phyloP scores from a whole-genome alignment of 768 basidiomycete genomes.

The Trametes gibbosa region DNA sequence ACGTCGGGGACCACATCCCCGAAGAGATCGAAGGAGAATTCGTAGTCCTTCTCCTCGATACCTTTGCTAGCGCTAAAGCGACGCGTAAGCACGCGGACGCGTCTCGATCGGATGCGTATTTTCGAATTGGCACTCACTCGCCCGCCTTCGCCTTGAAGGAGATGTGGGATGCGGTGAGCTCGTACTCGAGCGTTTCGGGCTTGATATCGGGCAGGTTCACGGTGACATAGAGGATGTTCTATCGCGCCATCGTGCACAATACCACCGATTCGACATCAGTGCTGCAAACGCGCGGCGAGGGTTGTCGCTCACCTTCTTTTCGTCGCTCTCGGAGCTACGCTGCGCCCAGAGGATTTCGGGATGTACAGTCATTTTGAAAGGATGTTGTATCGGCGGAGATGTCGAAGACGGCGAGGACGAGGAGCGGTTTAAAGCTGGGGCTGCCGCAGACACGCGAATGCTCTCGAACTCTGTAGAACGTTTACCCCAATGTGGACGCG shows the following conservation, averaged over 20 bases:
- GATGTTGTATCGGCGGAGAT: conserved; percentile 16
- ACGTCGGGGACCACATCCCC: conserved; percentile 79
- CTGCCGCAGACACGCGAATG: conserved; percentile 18
- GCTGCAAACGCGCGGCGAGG: neutral
- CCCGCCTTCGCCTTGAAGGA: conserved; percentile 65
- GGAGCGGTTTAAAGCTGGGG: conserved; percentile 17
- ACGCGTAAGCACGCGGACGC: conserved; percentile 11
- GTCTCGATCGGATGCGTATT: neutral
- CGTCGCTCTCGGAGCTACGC: conserved; percentile 64
- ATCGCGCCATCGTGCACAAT: conserved; percentile 6
- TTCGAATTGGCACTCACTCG: conserved; percentile 44
- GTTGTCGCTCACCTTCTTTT: conserved; percentile 58
- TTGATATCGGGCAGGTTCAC: conserved; percentile 78
- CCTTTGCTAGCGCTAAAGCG: conserved; percentile 35
- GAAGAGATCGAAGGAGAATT: conserved; percentile 74
- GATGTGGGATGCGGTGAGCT: conserved; percentile 54
- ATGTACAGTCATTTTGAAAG: conserved; percentile 45
- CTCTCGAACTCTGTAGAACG: conserved; percentile 30
- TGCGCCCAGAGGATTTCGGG: conserved; percentile 97
- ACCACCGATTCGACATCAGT: conserved; percentile 1
- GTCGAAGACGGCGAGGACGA: conserved; percentile 14
- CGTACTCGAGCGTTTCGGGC: conserved; percentile 53
- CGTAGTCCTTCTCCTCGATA: conserved; percentile 60
- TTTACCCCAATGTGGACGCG: neutral
- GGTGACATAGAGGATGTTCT: conserved; percentile 89